Evolutionary conservation across 176 grass and related monocot species (phyloP), one percentile per base, ranked within the genome.

Genomic region (Pontederia paniculata): DNA sequence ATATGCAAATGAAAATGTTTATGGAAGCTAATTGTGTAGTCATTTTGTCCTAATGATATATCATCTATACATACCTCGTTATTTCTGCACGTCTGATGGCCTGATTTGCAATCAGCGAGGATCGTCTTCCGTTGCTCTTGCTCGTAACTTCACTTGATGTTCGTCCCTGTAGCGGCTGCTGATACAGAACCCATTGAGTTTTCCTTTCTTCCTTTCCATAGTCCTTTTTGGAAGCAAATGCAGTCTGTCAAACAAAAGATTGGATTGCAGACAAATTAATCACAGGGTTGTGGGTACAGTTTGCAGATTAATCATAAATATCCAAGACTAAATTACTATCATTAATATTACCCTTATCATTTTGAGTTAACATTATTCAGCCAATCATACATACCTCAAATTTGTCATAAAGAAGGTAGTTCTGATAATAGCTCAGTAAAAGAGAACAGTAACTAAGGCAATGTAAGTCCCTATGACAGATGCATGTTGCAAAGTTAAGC

Each of bases 401-500:
- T 54, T 63, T 53, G 54, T 81, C 82, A 52, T 86, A 66, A n/a
- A 83, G 49, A 71, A 81, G 71, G 58, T 84, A 42, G 83, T 94
- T 62, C 55, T 41, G 19, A 71, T 74, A 65, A 88, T 17, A 22
- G 73, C 62, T 84, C 81, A 89, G 42, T 80, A 95, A 77, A 95
- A 95, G 8, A 89, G 22, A 52, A 95, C 81, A 3, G 85, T 89
- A 57, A 83, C 67, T 60, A 95, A 59, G 58, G 89, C 89, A 17
- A 85, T 78, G 65, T 95, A 95, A 52, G 81, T 80, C 57, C 89
- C 89, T 52, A 83, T 80, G 57, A 88, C 65, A n/a, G 52, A 88
- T 45, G 6, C 89, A 84, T 6, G 84, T 85, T 21, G 78, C 66
- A 46, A 95, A 95, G 42, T 88, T 85, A n/a, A 95, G 74, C 65